Base-by-base conservation (phyloP, 2,329 filamentous ascomycete species). In the Fusarium zealandicum region DNA sequence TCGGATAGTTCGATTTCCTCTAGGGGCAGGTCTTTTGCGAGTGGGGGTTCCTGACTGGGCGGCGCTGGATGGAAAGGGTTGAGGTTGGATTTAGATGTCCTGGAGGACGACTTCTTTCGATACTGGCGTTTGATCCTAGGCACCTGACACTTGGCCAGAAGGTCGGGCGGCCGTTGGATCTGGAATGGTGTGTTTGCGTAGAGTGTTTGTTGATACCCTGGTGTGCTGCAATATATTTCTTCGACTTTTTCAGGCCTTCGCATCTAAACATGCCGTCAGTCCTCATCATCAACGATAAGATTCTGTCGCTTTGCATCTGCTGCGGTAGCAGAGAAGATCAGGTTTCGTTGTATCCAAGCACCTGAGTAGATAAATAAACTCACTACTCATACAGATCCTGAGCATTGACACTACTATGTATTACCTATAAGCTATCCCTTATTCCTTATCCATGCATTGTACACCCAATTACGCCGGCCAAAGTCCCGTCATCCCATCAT, bases 131-230 rank as follows among this genome's bases (percentile, higher is more conserved):
- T 30, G 22, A 14, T 12, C 20, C 11, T 10, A 17, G 31, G 25
- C 9, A 13, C 18, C 14, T 13, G 16, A 11, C 6, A 6, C 12
- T 42, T 8, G 30, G 14, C 17, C 41, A 38, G 18, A 30, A 17
- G 37, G 27, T 20, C 17, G 4, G 42, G 16, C 30, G 18, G 38
- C 31, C 48, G 49, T 54, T 58, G 49, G 49, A 59, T 59, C 35
- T 18, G 25, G 31, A 30, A 16, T 38, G 35, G 45, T 59, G 49
- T 46, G 36, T 54, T 49, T 59, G 12, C n/a, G n/a, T 14, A 35
- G 13, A 16, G 28, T 44, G 22, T 58, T 53, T 32, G 28, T 51
- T 36, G 56, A 59, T 59, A 59, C 56, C 56, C 56, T 39, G 40
- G 35, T 28, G 27, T 54, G 17, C 36, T 58, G 22, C 25, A 13